Percentiles rank a stretch among this genome's conserved stretches.
phyloP scores from a whole-genome alignment of 2,329 filamentous ascomycete species.

The Hypocreales sp. region DNA sequence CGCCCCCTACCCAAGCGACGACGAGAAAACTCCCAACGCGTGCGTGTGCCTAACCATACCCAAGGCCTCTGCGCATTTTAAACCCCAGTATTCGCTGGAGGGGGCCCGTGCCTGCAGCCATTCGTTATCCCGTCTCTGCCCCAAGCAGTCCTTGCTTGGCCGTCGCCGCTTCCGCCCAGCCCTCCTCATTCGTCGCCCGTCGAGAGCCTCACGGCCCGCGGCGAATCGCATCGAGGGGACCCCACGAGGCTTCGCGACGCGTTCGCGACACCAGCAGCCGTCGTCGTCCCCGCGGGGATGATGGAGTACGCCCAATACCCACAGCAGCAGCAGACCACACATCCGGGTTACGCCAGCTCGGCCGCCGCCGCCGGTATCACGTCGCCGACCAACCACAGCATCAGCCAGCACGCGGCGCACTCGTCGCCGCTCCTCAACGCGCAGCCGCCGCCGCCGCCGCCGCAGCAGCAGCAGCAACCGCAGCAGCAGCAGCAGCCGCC shows the following conservation, averaged over 20 bases:
- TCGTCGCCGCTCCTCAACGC: conserved; percentile 68
- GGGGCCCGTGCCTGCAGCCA: conserved; percentile 8
- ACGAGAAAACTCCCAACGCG: conserved; percentile 14
- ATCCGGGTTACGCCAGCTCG: conserved; percentile 48
- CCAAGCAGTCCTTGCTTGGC: conserved; percentile 3
- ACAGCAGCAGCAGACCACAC: conserved; percentile 50
- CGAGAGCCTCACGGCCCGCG: conserved; percentile 3
- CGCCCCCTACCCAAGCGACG: conserved; percentile 26
- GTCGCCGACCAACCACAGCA: conserved; percentile 55
- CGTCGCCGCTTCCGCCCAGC: conserved; percentile 3
- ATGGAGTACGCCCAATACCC: conserved; percentile 68
- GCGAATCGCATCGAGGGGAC: conserved; percentile 9
- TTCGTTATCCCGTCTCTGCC: conserved; percentile 8
- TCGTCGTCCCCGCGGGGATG: conserved; percentile 25
- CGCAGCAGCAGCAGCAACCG: conserved; percentile 20
- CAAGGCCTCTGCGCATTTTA: conserved; percentile 16
- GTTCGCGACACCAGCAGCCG: conserved; percentile 9
- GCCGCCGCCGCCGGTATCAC: conserved; percentile 45
- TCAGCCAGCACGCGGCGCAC: conserved; percentile 52
- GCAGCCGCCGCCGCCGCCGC: conserved; percentile 41
- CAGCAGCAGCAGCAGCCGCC: conserved; percentile 3
- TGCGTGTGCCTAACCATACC: conserved; percentile 27
- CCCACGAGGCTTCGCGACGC: conserved; percentile 6
- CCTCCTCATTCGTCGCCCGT: conserved; percentile 7
- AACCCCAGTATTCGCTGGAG: conserved; percentile 13